Evolutionary conservation across 164 flowering plant species (phyloP), one percentile per base, ranked within the genome.

Genomic region (Malania oleifera): DNA sequence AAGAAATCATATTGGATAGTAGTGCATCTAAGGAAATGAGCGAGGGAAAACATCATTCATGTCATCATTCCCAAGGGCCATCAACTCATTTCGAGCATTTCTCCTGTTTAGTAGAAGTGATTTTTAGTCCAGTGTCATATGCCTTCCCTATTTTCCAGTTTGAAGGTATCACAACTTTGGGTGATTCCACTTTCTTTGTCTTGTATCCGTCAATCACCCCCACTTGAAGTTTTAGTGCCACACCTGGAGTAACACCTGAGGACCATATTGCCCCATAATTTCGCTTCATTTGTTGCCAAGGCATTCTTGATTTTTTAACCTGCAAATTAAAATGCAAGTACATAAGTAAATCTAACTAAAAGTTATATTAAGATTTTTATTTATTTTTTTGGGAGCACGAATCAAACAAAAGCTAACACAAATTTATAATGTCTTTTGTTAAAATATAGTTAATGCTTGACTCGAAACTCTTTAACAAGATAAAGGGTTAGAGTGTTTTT

Each of bases 251-350:
- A n/a, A 77, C 51, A 44, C 77, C 75, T 3, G 91, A 86, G 54
- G 77, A 82, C 96, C 96, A 89, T 0, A 89, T 76, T 0, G 95
- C 91, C 14, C 96, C 96, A 22, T 73, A 27, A 6, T 71, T 86
- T 43, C 90, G 54, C 52, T 66, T 76, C 93, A 92, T 50, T 74
- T 9, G 78, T 10, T 37, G 56, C n/a, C n/a, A n/a, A n/a, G n/a
- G n/a, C 93, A 91, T 84, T 54, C 61, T 73, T n/a, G 86, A 38
- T 7, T 85, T 67, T 22, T 87, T 89, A n/a, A 78, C 88, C 93
- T 89, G 48, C 46, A 5, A 56, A 52, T n/a, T n/a, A n/a, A n/a
- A n/a, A n/a, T n/a, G n/a, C n/a, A n/a, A n/a, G n/a, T n/a, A n/a
- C 24, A 57, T 37, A 37, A 18, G 39, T 34, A 1, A 46, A 23